Conservation (phyloP, 140 eudicot species). For the Anethum foeniculum region DNA sequence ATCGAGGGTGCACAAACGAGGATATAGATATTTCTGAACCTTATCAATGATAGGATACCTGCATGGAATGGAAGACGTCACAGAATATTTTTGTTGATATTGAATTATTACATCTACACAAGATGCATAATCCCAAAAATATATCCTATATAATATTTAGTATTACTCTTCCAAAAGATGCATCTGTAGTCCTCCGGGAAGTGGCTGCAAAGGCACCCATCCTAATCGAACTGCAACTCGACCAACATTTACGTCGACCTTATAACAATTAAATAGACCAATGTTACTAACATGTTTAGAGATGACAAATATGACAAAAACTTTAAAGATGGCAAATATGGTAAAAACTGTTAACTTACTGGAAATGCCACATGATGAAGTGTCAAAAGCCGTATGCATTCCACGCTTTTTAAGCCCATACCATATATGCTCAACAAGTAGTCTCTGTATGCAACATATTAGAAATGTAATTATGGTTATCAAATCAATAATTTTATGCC, state of each 20-base stretch:
- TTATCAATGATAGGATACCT: constrained; percentile 36
- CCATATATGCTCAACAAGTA: constrained; percentile 30
- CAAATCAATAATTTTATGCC: neutral
- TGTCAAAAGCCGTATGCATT: constrained; percentile 37
- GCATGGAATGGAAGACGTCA: neutral
- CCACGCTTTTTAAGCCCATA: constrained; percentile 41
- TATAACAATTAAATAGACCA: neutral
- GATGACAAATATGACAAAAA: no score
- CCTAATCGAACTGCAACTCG: constrained; percentile 44
- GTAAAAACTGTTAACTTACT: constrained; percentile 14
- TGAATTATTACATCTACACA: neutral
- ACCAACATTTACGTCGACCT: constrained; percentile 49
- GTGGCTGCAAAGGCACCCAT: constrained; percentile 43
- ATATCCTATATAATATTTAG: neutral
- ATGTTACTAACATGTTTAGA: neutral
- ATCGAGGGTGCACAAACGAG: constrained; percentile 28
- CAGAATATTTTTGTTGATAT: neutral
- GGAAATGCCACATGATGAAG: constrained; percentile 41
- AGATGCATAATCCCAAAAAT: neutral
- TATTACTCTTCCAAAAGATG: constrained; percentile 35
- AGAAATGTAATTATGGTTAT: neutral
- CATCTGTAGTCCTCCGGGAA: constrained; percentile 32
- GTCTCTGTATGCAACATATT: constrained; percentile 13
- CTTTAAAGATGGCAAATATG: neutral
- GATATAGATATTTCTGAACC: constrained; percentile 35